A percentile compares a stretch with the other conserved stretches of the same genome.
phyloP scores from a whole-genome alignment of 2,329 filamentous ascomycete species.

The Xylaria sp. region DNA sequence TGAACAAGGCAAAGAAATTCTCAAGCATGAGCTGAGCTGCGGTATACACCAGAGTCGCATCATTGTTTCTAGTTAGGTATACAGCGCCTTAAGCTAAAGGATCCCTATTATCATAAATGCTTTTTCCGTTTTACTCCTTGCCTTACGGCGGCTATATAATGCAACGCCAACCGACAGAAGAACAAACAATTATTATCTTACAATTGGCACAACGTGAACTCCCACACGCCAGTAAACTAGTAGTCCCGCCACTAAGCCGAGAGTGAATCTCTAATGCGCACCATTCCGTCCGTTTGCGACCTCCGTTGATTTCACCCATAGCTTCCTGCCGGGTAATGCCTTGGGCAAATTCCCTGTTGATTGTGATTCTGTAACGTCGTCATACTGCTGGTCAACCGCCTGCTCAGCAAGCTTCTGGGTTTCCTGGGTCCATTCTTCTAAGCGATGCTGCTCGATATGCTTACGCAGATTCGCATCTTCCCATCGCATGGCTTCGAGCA shows the following conservation, averaged over 20 bases:
- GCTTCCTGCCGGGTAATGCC: conserved; percentile 14
- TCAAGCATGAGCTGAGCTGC: neutral
- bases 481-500: conserved; percentile 72
- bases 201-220: conserved; percentile 25
- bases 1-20: neutral
- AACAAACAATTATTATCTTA: conserved; percentile 30
- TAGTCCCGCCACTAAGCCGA: conserved; percentile 18
- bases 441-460: conserved; percentile 69
- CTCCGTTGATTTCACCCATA: conserved; percentile 27
- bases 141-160: conserved; percentile 36
- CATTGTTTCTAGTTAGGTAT: neutral
- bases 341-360: conserved; percentile 12
- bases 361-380: conserved; percentile 34
- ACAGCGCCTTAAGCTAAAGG: conserved; percentile 3
- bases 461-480: conserved; percentile 72
- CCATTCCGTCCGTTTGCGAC: conserved; percentile 36
- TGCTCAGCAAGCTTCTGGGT: conserved; percentile 39
- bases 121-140: conserved; percentile 30
- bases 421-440: conserved; percentile 69
- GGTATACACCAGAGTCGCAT: neutral
- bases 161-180: conserved; percentile 17
- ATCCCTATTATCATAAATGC: conserved; percentile 18
- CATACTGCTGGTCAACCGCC: conserved; percentile 38
- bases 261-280: conserved; percentile 29
- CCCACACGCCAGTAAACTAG: conserved; percentile 31